Conservation (phyloP, 805 yeast genomes). For the Diddensiella caesifluorescens region DNA sequence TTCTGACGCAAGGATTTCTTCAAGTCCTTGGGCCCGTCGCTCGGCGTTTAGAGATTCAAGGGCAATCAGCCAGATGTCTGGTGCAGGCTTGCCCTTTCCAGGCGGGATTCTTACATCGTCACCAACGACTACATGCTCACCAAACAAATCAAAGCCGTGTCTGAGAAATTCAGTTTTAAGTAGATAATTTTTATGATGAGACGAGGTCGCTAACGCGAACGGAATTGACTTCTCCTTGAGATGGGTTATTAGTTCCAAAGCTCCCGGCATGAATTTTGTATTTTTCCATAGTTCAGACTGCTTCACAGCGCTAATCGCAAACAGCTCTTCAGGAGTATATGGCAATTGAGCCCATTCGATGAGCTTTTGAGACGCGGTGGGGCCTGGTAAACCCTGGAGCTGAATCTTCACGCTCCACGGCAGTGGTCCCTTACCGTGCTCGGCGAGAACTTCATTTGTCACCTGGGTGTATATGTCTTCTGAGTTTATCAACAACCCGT, state of each 20-base stretch:
- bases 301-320: conserved; percentile 43
- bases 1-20: conserved; percentile 61
- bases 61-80: conserved; percentile 88
- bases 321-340: conserved; percentile 59
- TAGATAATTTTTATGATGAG: conserved; percentile 36
- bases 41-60: conserved; percentile 60
- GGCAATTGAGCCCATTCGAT: conserved; percentile 67
- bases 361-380: conserved; percentile 59
- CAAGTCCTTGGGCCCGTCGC: conserved; percentile 38
- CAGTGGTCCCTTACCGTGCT: conserved; percentile 66
- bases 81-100: conserved; percentile 90
- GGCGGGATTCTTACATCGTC: conserved; percentile 78
- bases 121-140: conserved; percentile 71
- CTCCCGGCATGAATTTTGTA: conserved; percentile 77
- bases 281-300: conserved; percentile 60
- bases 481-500: conserved; percentile 86
- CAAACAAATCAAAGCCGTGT: conserved; percentile 60
- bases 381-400: conserved; percentile 89
- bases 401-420: conserved; percentile 88
- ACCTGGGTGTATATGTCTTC: conserved; percentile 88
- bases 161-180: conserved; percentile 18
- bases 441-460: conserved; percentile 57
- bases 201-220: conserved; percentile 87
- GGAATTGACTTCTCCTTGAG: conserved; percentile 56
- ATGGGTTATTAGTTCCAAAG: conserved; percentile 56